Evolutionary conservation across 2,329 filamentous ascomycete genomes (phyloP).

Genomic region (Fusarium avenaceum): DNA sequence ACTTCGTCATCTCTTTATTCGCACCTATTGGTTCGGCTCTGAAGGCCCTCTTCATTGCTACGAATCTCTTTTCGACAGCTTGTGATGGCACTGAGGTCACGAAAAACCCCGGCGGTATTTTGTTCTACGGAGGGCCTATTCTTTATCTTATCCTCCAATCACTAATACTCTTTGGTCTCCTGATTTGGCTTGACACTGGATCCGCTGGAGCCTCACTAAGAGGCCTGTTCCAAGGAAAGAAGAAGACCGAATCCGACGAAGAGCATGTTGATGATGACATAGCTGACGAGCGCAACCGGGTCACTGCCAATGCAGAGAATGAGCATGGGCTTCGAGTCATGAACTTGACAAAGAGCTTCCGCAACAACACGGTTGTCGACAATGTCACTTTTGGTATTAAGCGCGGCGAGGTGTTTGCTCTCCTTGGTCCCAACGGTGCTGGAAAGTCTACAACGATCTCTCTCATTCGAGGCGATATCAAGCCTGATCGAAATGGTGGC

Average conservation of each 20-base stretch:
- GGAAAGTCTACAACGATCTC: slow-evolving; percentile 93
- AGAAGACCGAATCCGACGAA: slow-evolving; percentile 48
- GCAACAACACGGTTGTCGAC: slow-evolving; percentile 82
- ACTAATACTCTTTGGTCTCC: slow-evolving; percentile 75
- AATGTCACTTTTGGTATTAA: slow-evolving; percentile 87
- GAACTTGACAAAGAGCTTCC: slow-evolving; percentile 85
- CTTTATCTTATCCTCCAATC: slow-evolving; percentile 84
- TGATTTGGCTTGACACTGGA: slow-evolving; percentile 86
- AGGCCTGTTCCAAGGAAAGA: slow-evolving; percentile 55
- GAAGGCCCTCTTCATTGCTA: slow-evolving; percentile 78
- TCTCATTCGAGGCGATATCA: slow-evolving; percentile 88
- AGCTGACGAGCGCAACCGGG: slow-evolving; percentile 72
- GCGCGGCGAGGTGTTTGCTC: slow-evolving; percentile 85
- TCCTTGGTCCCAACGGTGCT: slow-evolving; percentile 91
- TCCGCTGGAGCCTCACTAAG: slow-evolving; percentile 69
- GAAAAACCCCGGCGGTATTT: slow-evolving; percentile 76
- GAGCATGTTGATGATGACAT: slow-evolving; percentile 70
- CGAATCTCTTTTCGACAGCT: slow-evolving; percentile 87
- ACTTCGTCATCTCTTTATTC: slow-evolving; percentile 80
- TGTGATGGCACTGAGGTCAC: slow-evolving; percentile 76
- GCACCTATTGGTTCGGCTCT: slow-evolving; percentile 83
- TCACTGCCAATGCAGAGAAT: slow-evolving; percentile 58
- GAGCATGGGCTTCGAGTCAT: slow-evolving; percentile 81
- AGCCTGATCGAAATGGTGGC: slow-evolving; percentile 77
- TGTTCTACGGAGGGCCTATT: slow-evolving; percentile 85